A percentile compares a stretch with the other conserved stretches of the same genome.
phyloP scores from a whole-genome alignment of 1,284 basidiomycete genomes.

The Hymenochaete sp. region DNA sequence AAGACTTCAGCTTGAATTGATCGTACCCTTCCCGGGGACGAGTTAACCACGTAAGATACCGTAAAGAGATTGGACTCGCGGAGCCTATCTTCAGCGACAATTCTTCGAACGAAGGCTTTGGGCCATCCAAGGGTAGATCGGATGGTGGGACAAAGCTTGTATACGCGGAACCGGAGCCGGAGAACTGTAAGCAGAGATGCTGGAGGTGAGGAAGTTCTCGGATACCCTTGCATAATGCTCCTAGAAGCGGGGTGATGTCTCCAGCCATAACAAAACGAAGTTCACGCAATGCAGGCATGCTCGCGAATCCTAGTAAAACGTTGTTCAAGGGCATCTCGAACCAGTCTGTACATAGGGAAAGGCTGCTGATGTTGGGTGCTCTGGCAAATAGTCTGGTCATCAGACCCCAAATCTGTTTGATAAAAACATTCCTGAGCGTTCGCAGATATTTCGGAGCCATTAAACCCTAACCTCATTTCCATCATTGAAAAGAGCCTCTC shows the following conservation, averaged over 20 bases:
- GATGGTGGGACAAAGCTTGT: constrained; percentile 9
- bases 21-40: constrained; percentile 7
- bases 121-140: constrained; percentile 7
- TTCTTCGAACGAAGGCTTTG: constrained; percentile 7
- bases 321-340: constrained; percentile 7
- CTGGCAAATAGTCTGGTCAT: constrained; percentile 4
- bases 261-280: constrained; percentile 13
- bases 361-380: constrained; percentile 8
- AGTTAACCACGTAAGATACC: constrained; percentile 13
- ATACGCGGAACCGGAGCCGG: constrained; percentile 14
- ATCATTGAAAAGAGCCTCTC: background rate
- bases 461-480: constrained; percentile 4
- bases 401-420: too few species aligned
- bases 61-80: constrained; percentile 10
- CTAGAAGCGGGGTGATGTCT: constrained; percentile 15
- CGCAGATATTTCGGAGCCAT: too few species aligned
- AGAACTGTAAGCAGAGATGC: constrained; percentile 15
- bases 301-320: constrained; percentile 2
- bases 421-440: too few species aligned
- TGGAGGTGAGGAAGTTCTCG: constrained; percentile 1
- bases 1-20: constrained; percentile 10
- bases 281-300: constrained; percentile 6
- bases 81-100: constrained; percentile 14
- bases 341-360: constrained; percentile 13
- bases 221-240: constrained; percentile 11